Percentiles rank a stretch among this genome's conserved stretches.
These are phyloP conservation scores for Escovopsis sp. DNA, from an alignment of 2,329 filamentous ascomycete genomes.

Conservation along the genomic window DNA sequence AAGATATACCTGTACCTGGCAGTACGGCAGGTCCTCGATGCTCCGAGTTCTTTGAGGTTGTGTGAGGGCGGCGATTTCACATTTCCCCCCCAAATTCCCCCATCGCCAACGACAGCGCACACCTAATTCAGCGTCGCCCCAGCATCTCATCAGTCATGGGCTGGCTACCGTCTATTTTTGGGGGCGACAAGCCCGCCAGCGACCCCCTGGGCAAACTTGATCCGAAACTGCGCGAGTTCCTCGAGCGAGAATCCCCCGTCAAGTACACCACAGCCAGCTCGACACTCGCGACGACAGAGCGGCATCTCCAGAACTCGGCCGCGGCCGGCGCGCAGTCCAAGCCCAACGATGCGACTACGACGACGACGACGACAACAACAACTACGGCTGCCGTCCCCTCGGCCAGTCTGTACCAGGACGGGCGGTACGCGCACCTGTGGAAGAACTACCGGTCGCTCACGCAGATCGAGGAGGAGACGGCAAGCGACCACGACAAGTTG, in stretches of 20 bases:
- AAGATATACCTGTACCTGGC: no score
- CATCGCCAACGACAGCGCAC: no score
- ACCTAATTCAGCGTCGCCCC: no score
- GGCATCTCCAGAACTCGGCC: slow-evolving; percentile 1
- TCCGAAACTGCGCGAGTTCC: slow-evolving; percentile 68
- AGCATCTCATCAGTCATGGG: slow-evolving; percentile 28
- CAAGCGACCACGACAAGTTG: slow-evolving; percentile 67
- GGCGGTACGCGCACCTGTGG: slow-evolving; percentile 75
- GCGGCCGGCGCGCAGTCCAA: slow-evolving; percentile 9
- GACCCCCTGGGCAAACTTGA: slow-evolving; percentile 63
- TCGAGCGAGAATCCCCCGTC: slow-evolving; percentile 66
- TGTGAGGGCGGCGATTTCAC: no score
- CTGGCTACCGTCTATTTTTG: slow-evolving; percentile 41
- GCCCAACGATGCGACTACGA: not conserved
- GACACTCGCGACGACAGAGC: slow-evolving; percentile 6
- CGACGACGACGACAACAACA: no score
- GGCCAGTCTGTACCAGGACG: slow-evolving; percentile 42
- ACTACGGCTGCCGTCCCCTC: slow-evolving; percentile 24
- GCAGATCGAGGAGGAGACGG: slow-evolving; percentile 52
- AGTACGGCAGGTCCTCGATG: no score
- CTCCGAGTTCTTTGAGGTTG: no score
- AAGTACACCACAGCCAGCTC: slow-evolving; percentile 37
- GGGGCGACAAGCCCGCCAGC: slow-evolving; percentile 29
- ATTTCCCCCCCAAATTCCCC: no score
- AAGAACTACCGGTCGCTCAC: slow-evolving; percentile 68